phyloP scores from a whole-genome alignment of 2,329 filamentous ascomycete species.

The Colletotrichum trifolii region DNA sequence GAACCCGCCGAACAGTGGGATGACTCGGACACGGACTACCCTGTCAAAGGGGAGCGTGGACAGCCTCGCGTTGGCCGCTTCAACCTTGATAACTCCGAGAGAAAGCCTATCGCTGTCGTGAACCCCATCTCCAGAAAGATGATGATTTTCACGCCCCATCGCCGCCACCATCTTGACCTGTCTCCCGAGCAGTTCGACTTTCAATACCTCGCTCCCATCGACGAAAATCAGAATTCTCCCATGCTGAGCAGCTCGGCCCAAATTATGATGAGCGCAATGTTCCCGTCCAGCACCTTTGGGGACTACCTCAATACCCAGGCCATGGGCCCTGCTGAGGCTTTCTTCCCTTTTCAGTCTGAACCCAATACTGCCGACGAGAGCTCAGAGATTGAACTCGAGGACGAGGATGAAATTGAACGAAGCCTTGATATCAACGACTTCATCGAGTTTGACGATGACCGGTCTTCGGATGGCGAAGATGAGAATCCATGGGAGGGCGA shows the following conservation, averaged over 20 bases:
- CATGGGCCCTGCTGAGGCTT: slow-evolving; percentile 80
- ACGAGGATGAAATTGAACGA: slow-evolving; percentile 73
- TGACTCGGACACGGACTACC: slow-evolving; percentile 61
- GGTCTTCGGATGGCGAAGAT: slow-evolving; percentile 69
- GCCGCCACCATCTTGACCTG: slow-evolving; percentile 60
- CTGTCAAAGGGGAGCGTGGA: slow-evolving; percentile 59
- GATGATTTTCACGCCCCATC: slow-evolving; percentile 71
- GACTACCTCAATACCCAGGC: slow-evolving; percentile 71
- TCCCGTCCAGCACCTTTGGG: slow-evolving; percentile 65
- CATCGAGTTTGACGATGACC: slow-evolving; percentile 72
- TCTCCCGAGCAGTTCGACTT: slow-evolving; percentile 67
- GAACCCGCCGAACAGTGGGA: slow-evolving; percentile 46
- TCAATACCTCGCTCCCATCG: slow-evolving; percentile 50
- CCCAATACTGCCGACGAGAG: slow-evolving; percentile 64
- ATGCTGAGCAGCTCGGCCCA: slow-evolving; percentile 76
- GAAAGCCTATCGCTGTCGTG: slow-evolving; percentile 68
- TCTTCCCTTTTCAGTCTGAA: slow-evolving; percentile 76
- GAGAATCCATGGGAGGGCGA: slow-evolving; percentile 59
- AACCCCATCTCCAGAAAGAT: slow-evolving; percentile 69
- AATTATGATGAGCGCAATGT: slow-evolving; percentile 82
- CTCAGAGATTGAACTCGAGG: slow-evolving; percentile 56
- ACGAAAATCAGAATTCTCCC: slow-evolving; percentile 58
- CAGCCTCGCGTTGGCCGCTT: slow-evolving; percentile 66
- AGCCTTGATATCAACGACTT: slow-evolving; percentile 77
- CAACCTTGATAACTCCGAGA: slow-evolving; percentile 63